phyloP scores from a whole-genome alignment of 441 rosid species.

The Gossypium aridum region DNA sequence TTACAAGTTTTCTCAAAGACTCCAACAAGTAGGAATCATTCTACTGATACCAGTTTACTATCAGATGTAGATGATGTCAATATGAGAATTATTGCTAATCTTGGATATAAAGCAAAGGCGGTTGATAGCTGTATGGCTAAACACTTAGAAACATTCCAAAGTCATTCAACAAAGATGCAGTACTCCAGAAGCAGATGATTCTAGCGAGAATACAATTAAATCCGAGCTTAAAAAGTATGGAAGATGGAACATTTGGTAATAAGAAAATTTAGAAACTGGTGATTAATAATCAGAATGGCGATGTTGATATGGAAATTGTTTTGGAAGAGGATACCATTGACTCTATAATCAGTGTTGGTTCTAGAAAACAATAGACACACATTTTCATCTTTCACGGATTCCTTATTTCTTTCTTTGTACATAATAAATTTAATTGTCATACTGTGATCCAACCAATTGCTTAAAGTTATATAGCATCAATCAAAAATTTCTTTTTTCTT shows the following conservation, averaged over 20 bases:
- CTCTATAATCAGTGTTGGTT: not conserved
- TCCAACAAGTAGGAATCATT: too few species aligned
- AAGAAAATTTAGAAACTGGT: not conserved
- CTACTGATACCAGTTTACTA: not conserved
- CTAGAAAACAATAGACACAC: not conserved
- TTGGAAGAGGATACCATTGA: not conserved
- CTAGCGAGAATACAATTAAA: slow-evolving; percentile 5
- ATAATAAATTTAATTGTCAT: not conserved
- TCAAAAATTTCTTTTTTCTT: not conserved
- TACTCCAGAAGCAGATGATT: slow-evolving; percentile 6
- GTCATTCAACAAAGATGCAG: slow-evolving; percentile 9
- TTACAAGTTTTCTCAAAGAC: too few species aligned
- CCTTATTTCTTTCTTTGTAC: not conserved
- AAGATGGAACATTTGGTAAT: slow-evolving; percentile 11
- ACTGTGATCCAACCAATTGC: not conserved
- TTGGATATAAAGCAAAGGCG: not conserved
- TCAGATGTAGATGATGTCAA: not conserved
- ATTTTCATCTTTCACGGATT: not conserved
- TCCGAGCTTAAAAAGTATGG: not conserved
- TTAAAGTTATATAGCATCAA: not conserved
- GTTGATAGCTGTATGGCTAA: not conserved
- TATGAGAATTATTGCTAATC: not conserved
- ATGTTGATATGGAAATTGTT: not conserved
- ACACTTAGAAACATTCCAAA: slow-evolving; percentile 8
- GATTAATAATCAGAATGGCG: not conserved